These are phyloP conservation scores for Elaeis guineensis DNA, from an alignment of 176 grass and related monocot genomes.

Conservation along the genomic window DNA sequence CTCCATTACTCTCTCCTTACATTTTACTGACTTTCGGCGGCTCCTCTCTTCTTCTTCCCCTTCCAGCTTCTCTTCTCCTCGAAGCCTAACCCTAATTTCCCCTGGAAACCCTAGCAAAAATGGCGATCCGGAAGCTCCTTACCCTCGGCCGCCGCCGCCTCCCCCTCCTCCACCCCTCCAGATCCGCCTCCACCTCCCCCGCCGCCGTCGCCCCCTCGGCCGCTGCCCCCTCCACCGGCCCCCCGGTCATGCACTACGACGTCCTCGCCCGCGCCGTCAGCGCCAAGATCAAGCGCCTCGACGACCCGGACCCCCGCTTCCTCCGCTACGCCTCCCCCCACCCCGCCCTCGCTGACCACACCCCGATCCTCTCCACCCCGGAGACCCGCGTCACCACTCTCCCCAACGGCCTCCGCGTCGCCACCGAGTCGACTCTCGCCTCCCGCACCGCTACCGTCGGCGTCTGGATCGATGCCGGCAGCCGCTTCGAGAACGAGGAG, in stretches of 20 bases:
- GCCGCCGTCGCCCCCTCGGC: slow-evolving; percentile 27
- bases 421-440: slow-evolving; percentile 79
- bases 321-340: slow-evolving; percentile 84
- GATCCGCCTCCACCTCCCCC: slow-evolving; percentile 8
- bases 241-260: slow-evolving; percentile 68
- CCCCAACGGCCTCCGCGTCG: slow-evolving; percentile 70
- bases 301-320: slow-evolving; percentile 87
- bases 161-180: slow-evolving; percentile 1
- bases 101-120: neutral
- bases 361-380: slow-evolving; percentile 62
- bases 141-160: slow-evolving; percentile 30
- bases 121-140: slow-evolving; percentile 58
- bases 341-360: slow-evolving; percentile 62
- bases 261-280: slow-evolving; percentile 57
- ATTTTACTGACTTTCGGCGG: neutral
- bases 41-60: slow-evolving; percentile 2
- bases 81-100: slow-evolving; percentile 18
- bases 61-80: too few relatives aligned
- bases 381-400: slow-evolving; percentile 87
- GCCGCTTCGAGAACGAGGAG: slow-evolving; percentile 70
- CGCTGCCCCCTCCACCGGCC: slow-evolving; percentile 9
- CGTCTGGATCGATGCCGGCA: slow-evolving; percentile 95
- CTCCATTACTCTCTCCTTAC: too few relatives aligned
- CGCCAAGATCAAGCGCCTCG: slow-evolving; percentile 51
- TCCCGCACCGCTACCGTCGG: slow-evolving; percentile 71